These are phyloP conservation scores for Sporothrix humicola DNA, from an alignment of 2,329 filamentous ascomycete species.

Conservation along the genomic window DNA sequence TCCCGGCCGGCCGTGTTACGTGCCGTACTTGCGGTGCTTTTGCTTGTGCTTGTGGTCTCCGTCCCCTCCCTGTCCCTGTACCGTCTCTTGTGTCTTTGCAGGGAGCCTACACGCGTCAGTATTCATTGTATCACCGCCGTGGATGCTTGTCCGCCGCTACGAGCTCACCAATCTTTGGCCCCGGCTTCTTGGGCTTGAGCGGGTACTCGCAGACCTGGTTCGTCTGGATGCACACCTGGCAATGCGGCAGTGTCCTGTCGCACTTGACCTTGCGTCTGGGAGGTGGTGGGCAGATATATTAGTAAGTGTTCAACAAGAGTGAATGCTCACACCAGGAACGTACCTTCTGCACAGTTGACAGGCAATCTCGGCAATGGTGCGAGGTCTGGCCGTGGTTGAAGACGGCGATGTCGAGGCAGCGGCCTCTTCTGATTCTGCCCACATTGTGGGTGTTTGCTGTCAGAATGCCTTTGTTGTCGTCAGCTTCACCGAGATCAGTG, in stretches of 20 bases:
- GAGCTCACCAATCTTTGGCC: conserved; percentile 28
- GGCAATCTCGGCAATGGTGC: conserved; percentile 15
- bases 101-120: background rate
- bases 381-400: background rate
- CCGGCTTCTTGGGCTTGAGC: conserved; percentile 28
- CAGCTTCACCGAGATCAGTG: background rate
- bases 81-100: conserved; percentile 19
- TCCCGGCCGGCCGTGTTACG: background rate
- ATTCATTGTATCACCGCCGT: no score
- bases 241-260: conserved; percentile 27
- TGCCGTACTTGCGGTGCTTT: background rate
- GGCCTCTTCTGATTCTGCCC: background rate
- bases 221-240: conserved; percentile 27
- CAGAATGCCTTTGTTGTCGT: background rate
- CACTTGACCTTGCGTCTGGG: conserved; percentile 31
- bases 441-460: background rate
- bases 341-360: conserved; percentile 39
- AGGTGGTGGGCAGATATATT: background rate
- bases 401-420: background rate
- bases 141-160: background rate
- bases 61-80: background rate
- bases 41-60: background rate
- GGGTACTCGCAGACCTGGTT: conserved; percentile 29
- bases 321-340: background rate
- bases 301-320: no score